A percentile compares a stretch with the other conserved stretches of the same genome.
These are phyloP conservation scores for Emergomyces orientalis DNA, from an alignment of 2,329 filamentous ascomycete genomes.

Conservation along the genomic window DNA sequence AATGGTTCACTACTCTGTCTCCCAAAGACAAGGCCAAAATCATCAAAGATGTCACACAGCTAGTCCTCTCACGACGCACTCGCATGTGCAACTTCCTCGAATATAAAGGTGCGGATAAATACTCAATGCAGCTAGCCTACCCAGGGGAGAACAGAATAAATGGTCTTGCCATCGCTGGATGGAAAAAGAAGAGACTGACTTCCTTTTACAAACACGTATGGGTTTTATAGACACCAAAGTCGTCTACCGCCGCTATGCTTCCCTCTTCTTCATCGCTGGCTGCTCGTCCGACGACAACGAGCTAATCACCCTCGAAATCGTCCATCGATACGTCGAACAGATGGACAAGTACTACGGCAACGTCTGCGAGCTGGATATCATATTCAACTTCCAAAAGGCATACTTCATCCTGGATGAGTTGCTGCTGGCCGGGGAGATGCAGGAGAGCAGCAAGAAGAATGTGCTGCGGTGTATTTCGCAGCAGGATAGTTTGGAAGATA, in stretches of 20 bases:
- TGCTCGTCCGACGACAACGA: constrained; percentile 97
- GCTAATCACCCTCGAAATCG: constrained; percentile 93
- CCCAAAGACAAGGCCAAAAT: constrained; percentile 99
- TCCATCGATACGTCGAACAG: constrained; percentile 98
- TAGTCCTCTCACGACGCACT: constrained; percentile 87
- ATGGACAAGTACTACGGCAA: constrained; percentile 99
- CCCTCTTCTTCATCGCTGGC: constrained; percentile 97
- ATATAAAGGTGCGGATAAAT: constrained; percentile 67
- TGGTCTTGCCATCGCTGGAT: background rate
- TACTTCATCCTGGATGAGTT: constrained; percentile 99
- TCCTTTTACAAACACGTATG: background rate
- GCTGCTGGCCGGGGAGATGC: constrained; percentile 87
- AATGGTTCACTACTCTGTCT: constrained; percentile 98
- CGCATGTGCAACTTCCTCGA: constrained; percentile 99
- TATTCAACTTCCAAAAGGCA: constrained; percentile 99
- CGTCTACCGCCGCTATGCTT: constrained; percentile 96
- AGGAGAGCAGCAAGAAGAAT: constrained; percentile 99
- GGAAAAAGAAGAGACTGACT: background rate
- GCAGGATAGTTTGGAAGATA: constrained; percentile 95
- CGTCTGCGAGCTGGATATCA: constrained; percentile 98
- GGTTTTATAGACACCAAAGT: constrained; percentile 75
- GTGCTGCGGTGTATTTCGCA: constrained; percentile 91
- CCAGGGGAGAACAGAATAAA: constrained; percentile 7
- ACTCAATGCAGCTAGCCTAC: constrained; percentile 10
- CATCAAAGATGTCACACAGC: constrained; percentile 97